These are phyloP conservation scores for Escovopsis weberi DNA, from an alignment of 2,329 filamentous ascomycete genomes.

Conservation along the genomic window DNA sequence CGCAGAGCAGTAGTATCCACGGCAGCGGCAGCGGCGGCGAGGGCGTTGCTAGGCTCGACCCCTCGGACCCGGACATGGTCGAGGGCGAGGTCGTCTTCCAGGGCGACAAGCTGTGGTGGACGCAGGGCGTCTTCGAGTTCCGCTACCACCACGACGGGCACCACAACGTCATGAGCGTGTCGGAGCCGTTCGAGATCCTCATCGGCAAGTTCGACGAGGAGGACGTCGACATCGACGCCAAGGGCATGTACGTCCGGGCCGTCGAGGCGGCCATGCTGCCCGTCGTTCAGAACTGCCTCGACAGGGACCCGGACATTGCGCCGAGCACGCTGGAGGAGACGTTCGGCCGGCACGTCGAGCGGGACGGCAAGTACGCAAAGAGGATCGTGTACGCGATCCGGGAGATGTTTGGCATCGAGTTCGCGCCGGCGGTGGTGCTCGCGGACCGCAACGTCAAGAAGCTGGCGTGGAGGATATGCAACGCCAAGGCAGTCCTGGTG, in stretches of 20 bases:
- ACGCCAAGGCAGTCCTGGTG: conserved; percentile 67
- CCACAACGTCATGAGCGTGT: conserved; percentile 89
- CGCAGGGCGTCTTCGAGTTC: conserved; percentile 89
- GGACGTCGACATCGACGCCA: conserved; percentile 38
- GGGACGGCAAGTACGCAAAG: conserved; percentile 77
- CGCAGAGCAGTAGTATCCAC: conserved; percentile 57
- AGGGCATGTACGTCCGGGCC: conserved; percentile 48
- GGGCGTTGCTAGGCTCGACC: conserved; percentile 35
- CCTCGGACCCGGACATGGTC: conserved; percentile 39
- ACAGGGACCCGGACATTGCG: conserved; percentile 81
- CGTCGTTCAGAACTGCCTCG: conserved; percentile 81
- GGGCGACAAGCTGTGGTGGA: conserved; percentile 96
- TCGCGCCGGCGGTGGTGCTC: conserved; percentile 80
- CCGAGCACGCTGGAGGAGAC: conserved; percentile 64
- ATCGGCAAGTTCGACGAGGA: conserved; percentile 69
- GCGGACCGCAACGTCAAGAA: conserved; percentile 85
- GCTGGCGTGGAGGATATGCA: conserved; percentile 86
- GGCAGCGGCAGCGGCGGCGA: conserved; percentile 30
- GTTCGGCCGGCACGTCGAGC: conserved; percentile 74
- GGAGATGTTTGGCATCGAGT: conserved; percentile 95
- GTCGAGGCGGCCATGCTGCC: conserved; percentile 69
- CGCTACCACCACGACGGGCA: conserved; percentile 89
- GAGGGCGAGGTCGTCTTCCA: conserved; percentile 75
- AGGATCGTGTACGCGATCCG: conserved; percentile 87
- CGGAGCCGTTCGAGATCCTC: conserved; percentile 80